Base-by-base conservation (phyloP, 148 eudicot species). In the Silene latifolia region DNA sequence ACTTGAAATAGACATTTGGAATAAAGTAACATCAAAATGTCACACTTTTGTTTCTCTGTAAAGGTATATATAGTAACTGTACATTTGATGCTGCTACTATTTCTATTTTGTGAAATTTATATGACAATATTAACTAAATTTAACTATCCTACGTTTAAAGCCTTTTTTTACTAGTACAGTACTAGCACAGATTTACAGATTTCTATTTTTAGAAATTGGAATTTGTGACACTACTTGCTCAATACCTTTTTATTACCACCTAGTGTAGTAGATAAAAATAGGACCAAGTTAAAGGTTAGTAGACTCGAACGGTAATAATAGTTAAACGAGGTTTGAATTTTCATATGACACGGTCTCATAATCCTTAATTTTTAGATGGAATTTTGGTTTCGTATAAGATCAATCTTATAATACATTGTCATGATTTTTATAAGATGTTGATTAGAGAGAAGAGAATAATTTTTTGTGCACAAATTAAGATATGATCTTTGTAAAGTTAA, bases 131-230 rank as follows among this genome's bases (percentile, higher is more conserved):
- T 67, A 42, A 67, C 54, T 44, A 67, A 69, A 46, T 3, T 46
- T 48, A 69, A 69, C 72, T 47, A 69, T 58, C 72, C 57, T 69
- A 46, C 57, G 72, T 11, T 66, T 66, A 66, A 66, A 66, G 69
- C 5, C 23, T 24, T 60, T 66, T 66, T 35, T 39, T 62, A 24
- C 32, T 62, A 8, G 24, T 60, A 27, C 46, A 29, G 20, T 64
- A 13, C 68, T 64, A 3, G 7, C 13, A 63, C 42, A 63, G 63
- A 1, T 59, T 59, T 11, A 60, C 29, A 60, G 29, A 14, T 13
- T 35, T 66, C 69, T 15, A 68, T 68, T 68, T 46, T 46, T 3
- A 47, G 25, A 20, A 69, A 6, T 46, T 46, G 3, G 72, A 69
- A 69, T 67, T 20, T 69, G 56, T 20, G 17, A 14, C 20, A 69